These are phyloP conservation scores for Rhizopogon vinicolor DNA, from an alignment of 768 basidiomycete species.

Conservation along the genomic window DNA sequence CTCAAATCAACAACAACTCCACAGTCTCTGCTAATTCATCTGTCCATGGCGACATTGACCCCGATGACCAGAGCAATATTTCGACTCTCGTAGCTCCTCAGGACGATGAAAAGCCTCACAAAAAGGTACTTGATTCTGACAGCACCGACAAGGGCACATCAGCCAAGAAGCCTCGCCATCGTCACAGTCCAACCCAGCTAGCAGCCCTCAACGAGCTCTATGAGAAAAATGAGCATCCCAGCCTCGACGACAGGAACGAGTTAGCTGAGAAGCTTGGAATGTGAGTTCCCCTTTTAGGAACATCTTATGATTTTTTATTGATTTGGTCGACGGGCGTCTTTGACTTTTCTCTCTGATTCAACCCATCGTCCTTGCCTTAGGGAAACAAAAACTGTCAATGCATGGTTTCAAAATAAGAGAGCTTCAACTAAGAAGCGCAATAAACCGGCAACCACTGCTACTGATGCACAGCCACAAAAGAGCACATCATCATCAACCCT, in stretches of 20 bases:
- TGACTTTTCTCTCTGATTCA: not conserved
- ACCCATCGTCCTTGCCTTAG: conserved; percentile 32
- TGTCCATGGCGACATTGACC: not conserved
- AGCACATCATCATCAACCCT: conserved; percentile 20
- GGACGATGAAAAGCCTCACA: conserved; percentile 22
- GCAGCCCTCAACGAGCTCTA: conserved; percentile 76
- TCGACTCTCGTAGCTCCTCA: conserved; percentile 2
- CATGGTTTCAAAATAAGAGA: conserved; percentile 86
- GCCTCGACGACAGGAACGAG: conserved; percentile 60
- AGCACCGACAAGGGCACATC: conserved; percentile 15
- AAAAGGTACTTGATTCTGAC: conserved; percentile 21
- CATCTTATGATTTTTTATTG: conserved; percentile 16
- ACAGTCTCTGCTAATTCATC: conserved; percentile 10
- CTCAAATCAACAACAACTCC: conserved; percentile 9
- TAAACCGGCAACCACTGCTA: conserved; percentile 35
- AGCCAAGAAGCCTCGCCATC: conserved; percentile 72
- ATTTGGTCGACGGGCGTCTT: conserved; percentile 6
- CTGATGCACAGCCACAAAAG: conserved; percentile 16
- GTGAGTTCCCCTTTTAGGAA: conserved; percentile 42
- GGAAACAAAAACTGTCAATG: conserved; percentile 82
- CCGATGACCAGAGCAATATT: not conserved
- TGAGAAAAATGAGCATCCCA: conserved; percentile 71
- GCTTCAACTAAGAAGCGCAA: conserved; percentile 75
- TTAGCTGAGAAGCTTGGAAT: conserved; percentile 74
- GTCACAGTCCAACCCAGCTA: conserved; percentile 68